Evolutionary conservation across 371 early-diverging fungal species (phyloP).

Genomic region (Mortierella sp.): DNA sequence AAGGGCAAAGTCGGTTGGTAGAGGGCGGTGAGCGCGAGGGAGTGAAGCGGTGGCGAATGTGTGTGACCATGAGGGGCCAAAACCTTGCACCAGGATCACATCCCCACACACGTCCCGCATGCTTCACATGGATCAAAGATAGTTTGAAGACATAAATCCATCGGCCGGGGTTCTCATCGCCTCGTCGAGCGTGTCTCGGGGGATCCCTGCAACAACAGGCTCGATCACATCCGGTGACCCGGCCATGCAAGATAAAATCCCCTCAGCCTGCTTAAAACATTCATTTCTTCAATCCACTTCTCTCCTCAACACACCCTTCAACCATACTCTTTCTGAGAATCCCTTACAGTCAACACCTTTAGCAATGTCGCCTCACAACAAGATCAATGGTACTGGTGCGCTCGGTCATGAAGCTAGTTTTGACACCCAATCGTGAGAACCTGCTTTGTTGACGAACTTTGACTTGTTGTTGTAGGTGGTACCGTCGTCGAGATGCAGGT

Average conservation of each 20-base stretch:
- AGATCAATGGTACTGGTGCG: constrained; percentile 21
- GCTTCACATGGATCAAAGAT: too few species aligned
- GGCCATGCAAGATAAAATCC: too few species aligned
- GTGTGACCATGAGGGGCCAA: not conserved
- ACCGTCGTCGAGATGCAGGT: constrained; percentile 56
- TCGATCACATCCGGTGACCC: not conserved
- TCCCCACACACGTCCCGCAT: too few species aligned
- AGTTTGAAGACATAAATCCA: too few species aligned
- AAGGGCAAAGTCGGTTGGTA: too few species aligned
- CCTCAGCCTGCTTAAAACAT: too few species aligned
- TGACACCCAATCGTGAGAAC: not conserved
- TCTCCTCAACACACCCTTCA: not conserved
- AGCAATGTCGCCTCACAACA: constrained; percentile 20
- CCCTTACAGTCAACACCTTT: too few species aligned
- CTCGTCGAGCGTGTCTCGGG: too few species aligned
- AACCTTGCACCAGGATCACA: too few species aligned
- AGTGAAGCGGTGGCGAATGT: too few species aligned
- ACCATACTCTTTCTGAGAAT: not conserved
- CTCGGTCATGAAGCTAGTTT: not conserved
- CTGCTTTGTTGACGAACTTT: not conserved
- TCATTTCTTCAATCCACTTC: not conserved
- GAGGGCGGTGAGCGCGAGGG: too few species aligned
- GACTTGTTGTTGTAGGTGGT: constrained; percentile 23
- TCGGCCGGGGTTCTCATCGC: too few species aligned
- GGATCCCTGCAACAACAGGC: not conserved